Conservation (phyloP, 148 eudicot species). For the Silene uniflora region DNA sequence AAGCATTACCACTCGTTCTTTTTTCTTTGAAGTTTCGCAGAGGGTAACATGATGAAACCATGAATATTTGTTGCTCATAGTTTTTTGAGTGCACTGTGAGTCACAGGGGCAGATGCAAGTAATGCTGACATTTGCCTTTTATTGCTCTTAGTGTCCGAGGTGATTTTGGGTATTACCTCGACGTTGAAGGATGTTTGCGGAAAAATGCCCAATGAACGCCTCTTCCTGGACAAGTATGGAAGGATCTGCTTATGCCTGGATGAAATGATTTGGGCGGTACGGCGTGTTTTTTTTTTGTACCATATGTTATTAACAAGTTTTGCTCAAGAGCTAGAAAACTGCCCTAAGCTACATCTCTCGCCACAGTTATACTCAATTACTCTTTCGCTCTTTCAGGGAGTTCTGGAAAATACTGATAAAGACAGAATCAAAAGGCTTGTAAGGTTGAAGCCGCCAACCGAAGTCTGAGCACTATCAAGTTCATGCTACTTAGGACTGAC, state of each 20-base stretch:
- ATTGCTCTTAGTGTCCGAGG: slow-evolving; percentile 67
- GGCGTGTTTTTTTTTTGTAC: slow-evolving; percentile 10
- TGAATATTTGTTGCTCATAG: too few relatives aligned
- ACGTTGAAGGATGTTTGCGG: slow-evolving; percentile 96
- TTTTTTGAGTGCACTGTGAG: background rate
- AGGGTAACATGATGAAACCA: too few relatives aligned
- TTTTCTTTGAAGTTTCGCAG: background rate
- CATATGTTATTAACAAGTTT: background rate
- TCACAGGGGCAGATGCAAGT: too few relatives aligned
- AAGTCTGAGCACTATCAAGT: slow-evolving; percentile 40
- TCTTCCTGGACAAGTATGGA: slow-evolving; percentile 93
- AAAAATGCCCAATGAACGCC: slow-evolving; percentile 87
- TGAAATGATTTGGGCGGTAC: slow-evolving; percentile 93
- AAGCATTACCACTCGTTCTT: slow-evolving; percentile 33
- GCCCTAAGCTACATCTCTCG: background rate
- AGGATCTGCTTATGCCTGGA: slow-evolving; percentile 91
- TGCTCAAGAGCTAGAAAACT: background rate
- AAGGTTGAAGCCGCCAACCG: slow-evolving; percentile 88
- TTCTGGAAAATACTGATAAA: slow-evolving; percentile 89
- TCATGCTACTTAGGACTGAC: background rate
- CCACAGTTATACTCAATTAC: background rate
- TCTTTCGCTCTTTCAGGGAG: slow-evolving; percentile 48
- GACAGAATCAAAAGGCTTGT: slow-evolving; percentile 92
- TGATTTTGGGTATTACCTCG: slow-evolving; percentile 61
- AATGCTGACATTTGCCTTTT: background rate